Base-by-base conservation (phyloP, 2,329 filamentous ascomycete genomes). In the Xylariales sp. region DNA sequence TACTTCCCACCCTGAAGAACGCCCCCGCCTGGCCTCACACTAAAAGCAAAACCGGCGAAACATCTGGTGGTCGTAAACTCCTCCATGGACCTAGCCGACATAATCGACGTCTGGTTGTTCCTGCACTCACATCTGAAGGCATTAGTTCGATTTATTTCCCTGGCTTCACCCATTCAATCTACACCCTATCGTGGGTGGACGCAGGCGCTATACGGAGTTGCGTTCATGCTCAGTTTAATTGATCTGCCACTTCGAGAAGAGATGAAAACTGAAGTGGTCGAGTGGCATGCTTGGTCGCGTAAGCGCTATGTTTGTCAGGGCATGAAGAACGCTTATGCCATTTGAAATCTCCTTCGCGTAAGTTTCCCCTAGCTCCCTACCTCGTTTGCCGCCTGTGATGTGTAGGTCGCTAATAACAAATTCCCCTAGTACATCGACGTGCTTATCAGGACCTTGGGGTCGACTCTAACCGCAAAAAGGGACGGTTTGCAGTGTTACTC, bases 61-160 rank as follows among this genome's bases (percentile, higher is more conserved):
- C n/a, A n/a, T n/a, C n/a, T n/a, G n/a, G n/a, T n/a, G n/a, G n/a
- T n/a, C n/a, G 27, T 10, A 22, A 24, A 11, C 12, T 32, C 6
- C 11, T 28, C n/a, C 38, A 40, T 10, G 28, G 38, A 4, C 29
- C 38, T 5, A 33, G 15, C 19, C 38, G 38, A 7, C 38, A 40
- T 20, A 32, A 40, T 21, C 18, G 38, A 9, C 11, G 18, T 3
- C 29, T 40, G 3, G 50, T 59, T 19, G 47, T 52, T 32, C 32
- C 46, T 38, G 45, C 52, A 40, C 41, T 59, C 1, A 55, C 56
- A 57, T 51, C 52, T 1, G 31, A 49, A 20, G 55, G 54, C 5
- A 58, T 64, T 40, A 52, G 60, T 3, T 58, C 55, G 0, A 48
- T 65, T 11, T 37, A 51, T 28, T 56, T 64, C 40, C 55, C 53